These are phyloP conservation scores for Emericellopsis atlantica DNA, from an alignment of 2,329 filamentous ascomycete species.

Conservation along the genomic window DNA sequence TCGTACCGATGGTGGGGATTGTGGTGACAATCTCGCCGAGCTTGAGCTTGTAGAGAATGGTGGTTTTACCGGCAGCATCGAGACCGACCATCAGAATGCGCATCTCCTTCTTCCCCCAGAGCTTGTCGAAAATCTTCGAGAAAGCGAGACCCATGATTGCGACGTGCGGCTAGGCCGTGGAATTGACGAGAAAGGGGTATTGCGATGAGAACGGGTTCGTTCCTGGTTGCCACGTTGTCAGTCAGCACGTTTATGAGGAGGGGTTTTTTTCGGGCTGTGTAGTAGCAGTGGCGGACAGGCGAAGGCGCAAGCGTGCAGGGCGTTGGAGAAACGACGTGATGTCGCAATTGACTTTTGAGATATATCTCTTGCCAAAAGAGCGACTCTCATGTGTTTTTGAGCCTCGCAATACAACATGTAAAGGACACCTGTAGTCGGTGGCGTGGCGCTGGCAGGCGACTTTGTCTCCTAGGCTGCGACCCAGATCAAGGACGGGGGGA, in stretches of 20 bases:
- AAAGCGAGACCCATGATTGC: conserved; percentile 95
- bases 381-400: too few relatives aligned
- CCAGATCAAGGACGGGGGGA: conserved; percentile 1
- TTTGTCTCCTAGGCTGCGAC: conserved; percentile 1
- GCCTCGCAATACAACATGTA: background rate
- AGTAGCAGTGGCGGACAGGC: too few relatives aligned
- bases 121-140: conserved; percentile 90
- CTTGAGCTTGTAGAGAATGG: conserved; percentile 99
- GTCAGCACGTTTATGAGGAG: conserved; percentile 8
- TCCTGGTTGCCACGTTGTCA: conserved; percentile 14
- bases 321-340: background rate
- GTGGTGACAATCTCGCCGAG: conserved; percentile 98
- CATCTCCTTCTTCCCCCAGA: conserved; percentile 99
- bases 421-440: conserved; percentile 1
- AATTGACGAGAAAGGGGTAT: conserved; percentile 10
- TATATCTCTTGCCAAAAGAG: background rate
- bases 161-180: conserved; percentile 7
- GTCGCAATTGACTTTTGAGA: conserved; percentile 1
- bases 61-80: conserved; percentile 99
- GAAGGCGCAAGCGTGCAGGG: background rate
- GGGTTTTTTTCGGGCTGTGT: conserved; percentile 8
- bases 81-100: conserved; percentile 99
- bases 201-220: conserved; percentile 4
- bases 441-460: background rate
- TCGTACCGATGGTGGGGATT: conserved; percentile 90